Evolutionary conservation across 768 basidiomycete species (phyloP).

Genomic region (Scleroderma citrinum): DNA sequence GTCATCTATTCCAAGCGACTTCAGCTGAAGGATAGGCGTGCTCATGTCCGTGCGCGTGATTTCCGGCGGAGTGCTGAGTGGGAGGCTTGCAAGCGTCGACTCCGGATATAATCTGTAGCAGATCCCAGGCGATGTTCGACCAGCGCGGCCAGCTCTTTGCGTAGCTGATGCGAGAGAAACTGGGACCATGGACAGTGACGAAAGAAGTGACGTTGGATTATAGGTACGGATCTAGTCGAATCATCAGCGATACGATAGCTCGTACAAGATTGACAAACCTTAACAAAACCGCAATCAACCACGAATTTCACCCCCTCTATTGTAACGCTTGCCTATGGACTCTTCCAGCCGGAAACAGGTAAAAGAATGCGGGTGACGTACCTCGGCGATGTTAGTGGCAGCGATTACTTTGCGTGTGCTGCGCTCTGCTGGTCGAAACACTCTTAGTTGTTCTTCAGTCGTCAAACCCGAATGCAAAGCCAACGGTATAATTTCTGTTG

Average conservation of each 20-base stretch:
- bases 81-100: slow-evolving; percentile 52
- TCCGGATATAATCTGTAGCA: slow-evolving; percentile 89
- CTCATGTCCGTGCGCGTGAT: slow-evolving; percentile 88
- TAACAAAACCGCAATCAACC: slow-evolving; percentile 92
- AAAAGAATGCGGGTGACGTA: slow-evolving; percentile 20
- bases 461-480: slow-evolving; percentile 88
- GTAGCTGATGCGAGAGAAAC: slow-evolving; percentile 85
- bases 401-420: slow-evolving; percentile 86
- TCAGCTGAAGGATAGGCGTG: slow-evolving; percentile 87
- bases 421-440: slow-evolving; percentile 73
- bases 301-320: slow-evolving; percentile 95
- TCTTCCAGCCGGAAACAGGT: not conserved
- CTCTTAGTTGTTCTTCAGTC: slow-evolving; percentile 79
- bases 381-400: slow-evolving; percentile 95
- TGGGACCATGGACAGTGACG: slow-evolving; percentile 78
- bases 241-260: not conserved
- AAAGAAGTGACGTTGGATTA: slow-evolving; percentile 80
- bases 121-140: slow-evolving; percentile 86
- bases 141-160: slow-evolving; percentile 92
- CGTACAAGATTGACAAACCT: slow-evolving; percentile 43
- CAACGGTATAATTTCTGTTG: slow-evolving; percentile 55
- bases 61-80: slow-evolving; percentile 77
- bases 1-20: slow-evolving; percentile 92
- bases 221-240: slow-evolving; percentile 72
- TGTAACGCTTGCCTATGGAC: slow-evolving; percentile 80